phyloP scores from a whole-genome alignment of 2,329 filamentous ascomycete species.

The Pseudocercospora musae region DNA sequence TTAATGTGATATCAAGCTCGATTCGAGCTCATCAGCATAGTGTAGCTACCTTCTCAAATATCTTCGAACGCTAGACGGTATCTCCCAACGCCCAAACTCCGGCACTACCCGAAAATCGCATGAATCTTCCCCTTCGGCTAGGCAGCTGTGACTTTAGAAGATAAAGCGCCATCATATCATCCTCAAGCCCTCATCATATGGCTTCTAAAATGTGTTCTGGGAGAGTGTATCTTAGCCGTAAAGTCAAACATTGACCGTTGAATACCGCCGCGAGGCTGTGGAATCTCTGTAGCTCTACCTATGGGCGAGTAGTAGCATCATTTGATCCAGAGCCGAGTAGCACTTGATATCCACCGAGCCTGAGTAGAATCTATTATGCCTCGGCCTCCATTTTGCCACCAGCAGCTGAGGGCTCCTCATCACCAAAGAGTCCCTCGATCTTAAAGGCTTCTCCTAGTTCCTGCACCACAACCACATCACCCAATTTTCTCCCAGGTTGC shows the following conservation, averaged over 20 bases:
- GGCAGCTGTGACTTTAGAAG: not conserved
- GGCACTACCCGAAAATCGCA: not conserved
- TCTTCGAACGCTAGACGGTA: not conserved
- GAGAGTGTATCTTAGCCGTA: not conserved
- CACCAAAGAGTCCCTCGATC: slow-evolving; percentile 86
- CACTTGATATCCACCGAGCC: not conserved
- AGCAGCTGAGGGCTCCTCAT: slow-evolving; percentile 46
- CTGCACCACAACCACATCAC: slow-evolving; percentile 80
- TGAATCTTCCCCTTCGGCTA: not conserved
- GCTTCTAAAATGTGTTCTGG: not conserved
- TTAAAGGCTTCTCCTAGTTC: slow-evolving; percentile 95
- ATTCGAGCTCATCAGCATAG: not conserved
- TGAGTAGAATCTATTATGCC: slow-evolving; percentile 8
- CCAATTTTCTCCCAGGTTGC: slow-evolving; percentile 47
- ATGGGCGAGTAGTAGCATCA: not conserved
- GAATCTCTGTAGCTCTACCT: not conserved
- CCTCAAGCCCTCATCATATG: not conserved
- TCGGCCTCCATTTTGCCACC: slow-evolving; percentile 27
- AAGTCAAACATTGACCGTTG: not conserved
- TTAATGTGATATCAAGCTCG: not conserved
- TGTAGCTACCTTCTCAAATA: not conserved
- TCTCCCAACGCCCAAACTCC: not conserved
- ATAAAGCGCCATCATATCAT: not conserved
- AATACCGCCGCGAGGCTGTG: not conserved
- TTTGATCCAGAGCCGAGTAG: not conserved